A percentile compares a stretch with the other conserved stretches of the same genome.
These are phyloP conservation scores for Zasmidium cellare DNA, from an alignment of 2,329 filamentous ascomycete species.

Conservation along the genomic window DNA sequence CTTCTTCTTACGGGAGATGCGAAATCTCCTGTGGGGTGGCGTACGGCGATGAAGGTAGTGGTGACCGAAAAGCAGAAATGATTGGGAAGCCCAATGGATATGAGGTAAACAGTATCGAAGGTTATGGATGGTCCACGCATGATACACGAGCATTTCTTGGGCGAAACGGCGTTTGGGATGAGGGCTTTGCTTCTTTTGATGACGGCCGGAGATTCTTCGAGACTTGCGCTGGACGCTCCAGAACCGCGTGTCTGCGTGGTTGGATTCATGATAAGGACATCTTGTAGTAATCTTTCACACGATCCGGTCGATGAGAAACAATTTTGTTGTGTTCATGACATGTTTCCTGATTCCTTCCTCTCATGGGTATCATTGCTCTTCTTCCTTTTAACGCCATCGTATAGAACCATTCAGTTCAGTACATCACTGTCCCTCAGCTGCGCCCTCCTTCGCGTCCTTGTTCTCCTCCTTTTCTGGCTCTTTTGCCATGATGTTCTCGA, in stretches of 20 bases:
- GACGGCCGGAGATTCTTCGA: neutral
- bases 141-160: neutral
- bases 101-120: conserved; percentile 4
- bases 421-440: conserved; percentile 14
- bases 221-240: conserved; percentile 8
- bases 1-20: conserved; percentile 14
- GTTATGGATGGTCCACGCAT: conserved; percentile 6
- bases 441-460: conserved; percentile 31
- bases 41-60: conserved; percentile 5
- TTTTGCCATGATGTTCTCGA: conserved; percentile 92
- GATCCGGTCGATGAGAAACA: conserved; percentile 9
- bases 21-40: conserved; percentile 8
- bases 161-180: neutral
- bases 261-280: neutral
- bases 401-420: neutral
- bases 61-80: conserved; percentile 1
- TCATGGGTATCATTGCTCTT: neutral
- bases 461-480: conserved; percentile 47
- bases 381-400: neutral
- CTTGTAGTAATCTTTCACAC: conserved; percentile 4
- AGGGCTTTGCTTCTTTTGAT: neutral
- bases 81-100: neutral
- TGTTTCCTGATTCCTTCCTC: neutral
- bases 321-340: neutral
- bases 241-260: neutral